Conservation (phyloP, 148 eudicot genomes). For the Fallopia convolvulus region DNA sequence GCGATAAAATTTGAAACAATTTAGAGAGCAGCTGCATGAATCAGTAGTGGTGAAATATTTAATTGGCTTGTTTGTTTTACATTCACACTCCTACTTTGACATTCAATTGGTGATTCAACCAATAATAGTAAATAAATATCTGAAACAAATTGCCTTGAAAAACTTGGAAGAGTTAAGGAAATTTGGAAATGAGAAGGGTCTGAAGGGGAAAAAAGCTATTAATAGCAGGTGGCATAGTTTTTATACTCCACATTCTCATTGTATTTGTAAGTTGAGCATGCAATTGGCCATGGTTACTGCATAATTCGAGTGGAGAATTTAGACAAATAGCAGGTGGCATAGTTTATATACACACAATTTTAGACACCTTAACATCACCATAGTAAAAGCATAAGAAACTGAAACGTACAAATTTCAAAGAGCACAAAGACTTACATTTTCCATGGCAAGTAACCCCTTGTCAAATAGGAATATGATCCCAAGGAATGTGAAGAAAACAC, state of each 20-base stretch:
- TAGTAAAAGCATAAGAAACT: constrained; percentile 5
- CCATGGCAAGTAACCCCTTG: constrained; percentile 94
- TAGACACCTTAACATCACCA: too few relatives aligned
- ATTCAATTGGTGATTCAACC: background rate
- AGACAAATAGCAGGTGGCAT: too few relatives aligned
- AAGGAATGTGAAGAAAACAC: constrained; percentile 75
- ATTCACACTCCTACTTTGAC: background rate
- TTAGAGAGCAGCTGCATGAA: too few relatives aligned
- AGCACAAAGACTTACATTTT: constrained; percentile 51
- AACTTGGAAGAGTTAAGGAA: background rate
- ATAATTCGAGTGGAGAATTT: too few relatives aligned
- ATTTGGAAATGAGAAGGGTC: background rate
- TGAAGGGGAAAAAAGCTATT: background rate
- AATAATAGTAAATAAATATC: background rate
- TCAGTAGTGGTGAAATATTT: too few relatives aligned
- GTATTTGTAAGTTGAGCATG: too few relatives aligned
- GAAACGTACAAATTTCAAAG: background rate
- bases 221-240: too few relatives aligned
- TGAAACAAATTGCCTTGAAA: background rate
- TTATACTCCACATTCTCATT: too few relatives aligned
- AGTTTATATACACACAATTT: too few relatives aligned
- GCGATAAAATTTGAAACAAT: background rate
- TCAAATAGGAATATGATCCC: constrained; percentile 81
- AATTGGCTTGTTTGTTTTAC: background rate
- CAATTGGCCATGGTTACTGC: too few relatives aligned